Base-by-base conservation (phyloP, 495 filamentous ascomycete species). In the Penicillium robsamsonii region DNA sequence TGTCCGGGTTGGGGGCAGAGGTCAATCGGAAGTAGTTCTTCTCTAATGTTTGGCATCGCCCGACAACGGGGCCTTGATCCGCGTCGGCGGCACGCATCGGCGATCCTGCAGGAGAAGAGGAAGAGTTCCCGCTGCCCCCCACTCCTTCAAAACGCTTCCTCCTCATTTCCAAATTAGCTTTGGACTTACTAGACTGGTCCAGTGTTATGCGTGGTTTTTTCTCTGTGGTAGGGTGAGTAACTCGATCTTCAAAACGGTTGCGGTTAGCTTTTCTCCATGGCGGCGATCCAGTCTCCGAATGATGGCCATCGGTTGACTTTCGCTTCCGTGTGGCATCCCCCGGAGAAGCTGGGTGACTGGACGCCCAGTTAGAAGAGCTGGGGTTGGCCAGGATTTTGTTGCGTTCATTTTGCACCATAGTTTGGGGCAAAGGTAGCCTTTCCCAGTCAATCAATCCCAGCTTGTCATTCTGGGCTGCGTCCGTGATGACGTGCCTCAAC, bases 11-110 rank as follows among this genome's bases (percentile, higher is more conserved):
- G 2, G 94, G 93, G 3, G 91, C 83, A 40, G 91, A 84, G 7
- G 94, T 99, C 70, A 99, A 80, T 25, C 94, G 91, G 66, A 97
- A 89, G 69, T 96, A 99, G 61, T 80, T 84, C 78, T 99, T 99
- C 74, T 97, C 92, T 48, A 97, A 75, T n/a, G 77, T 77, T 75
- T 90, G 79, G 74, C 87, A 93, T 33, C 86, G 86, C 56, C 94
- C 94, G 43, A 96, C 84, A 27, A 97, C 84, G 12, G 94, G 92
- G 48, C 92, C 94, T 55, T 82, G 77, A 47, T 77, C 71, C 27
- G 80, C 79, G 38, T 75, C 71, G 30, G 81, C 76, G 54, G 45
- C 68, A 29, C 82, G 79, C 29, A 75, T 80, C 13, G 87, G 83
- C 40, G 86, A 85, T 53, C 81, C 77, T 54, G 73, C 68, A 42